Evolutionary conservation across 345 rosid species (phyloP), one percentile per base, ranked within the genome.

Genomic region (Boechera divaricarpa): DNA sequence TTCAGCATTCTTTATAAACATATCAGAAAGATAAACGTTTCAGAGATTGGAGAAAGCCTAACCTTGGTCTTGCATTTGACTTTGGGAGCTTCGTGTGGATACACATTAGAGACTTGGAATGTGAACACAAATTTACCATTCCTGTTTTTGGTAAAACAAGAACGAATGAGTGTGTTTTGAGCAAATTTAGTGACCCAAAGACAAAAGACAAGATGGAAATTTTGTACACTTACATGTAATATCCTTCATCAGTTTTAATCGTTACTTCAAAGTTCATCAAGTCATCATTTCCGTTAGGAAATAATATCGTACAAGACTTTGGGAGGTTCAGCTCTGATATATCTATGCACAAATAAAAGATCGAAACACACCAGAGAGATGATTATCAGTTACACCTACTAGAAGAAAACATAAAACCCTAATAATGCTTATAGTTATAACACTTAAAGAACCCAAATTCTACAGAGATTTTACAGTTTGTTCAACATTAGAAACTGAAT

Each of bases 1-100:
- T 62, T 41, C 5, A 35, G 36, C 54, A 13, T 56, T 45, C 5
- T 38, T 1, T n/a, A 15, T 26, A 12, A 49, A 44, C 31, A 32
- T 13, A 31, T 10, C 21, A 16, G 66, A 60, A 60, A 15, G 47
- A 58, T 33, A 4, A 51, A 24, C 10, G 11, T 5, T 32, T 44
- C 28, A 15, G 52, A 33, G 39, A 21, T 13, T 59, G 3, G 28
- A 13, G 26, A 71, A 45, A 38, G 53, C 21, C 33, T 80, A 53
- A 89, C 97, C 97, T 88, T 91, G 56, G 97, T 93, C 89, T 89
- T 93, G 86, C 98, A 83, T 78, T 93, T 93, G 33, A 93, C 97
- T 67, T 87, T 91, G 10, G 98, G 98, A 54, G 97, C 90, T 66
- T 93, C 95, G 7, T 93, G 97, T 6, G 95, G 98, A 73, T 91